phyloP scores from a whole-genome alignment of 2,329 filamentous ascomycete genomes.

The Sclerotinia sclerotiorum region DNA sequence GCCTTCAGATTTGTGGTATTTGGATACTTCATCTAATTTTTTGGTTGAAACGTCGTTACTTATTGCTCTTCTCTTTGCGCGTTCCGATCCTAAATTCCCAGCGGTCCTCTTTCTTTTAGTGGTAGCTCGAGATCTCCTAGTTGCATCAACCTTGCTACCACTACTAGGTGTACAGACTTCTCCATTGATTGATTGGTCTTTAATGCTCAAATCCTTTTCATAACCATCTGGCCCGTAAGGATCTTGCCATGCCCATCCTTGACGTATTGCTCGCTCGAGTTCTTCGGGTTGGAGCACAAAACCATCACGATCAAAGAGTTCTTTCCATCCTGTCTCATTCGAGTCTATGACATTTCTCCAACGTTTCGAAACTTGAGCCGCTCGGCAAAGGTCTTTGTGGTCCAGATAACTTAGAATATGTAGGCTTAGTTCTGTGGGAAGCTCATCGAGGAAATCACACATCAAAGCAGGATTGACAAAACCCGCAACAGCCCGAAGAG shows the following conservation, averaged over 20 bases:
- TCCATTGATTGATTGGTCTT: conserved; percentile 49
- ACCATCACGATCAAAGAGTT: conserved; percentile 81
- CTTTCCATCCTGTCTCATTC: conserved; percentile 95
- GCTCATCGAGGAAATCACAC: conserved; percentile 82
- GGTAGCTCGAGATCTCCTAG: conserved; percentile 33
- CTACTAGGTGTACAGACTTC: conserved; percentile 43
- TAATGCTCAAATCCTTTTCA: conserved; percentile 75
- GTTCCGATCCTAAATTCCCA: conserved; percentile 31
- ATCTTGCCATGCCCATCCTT: conserved; percentile 98
- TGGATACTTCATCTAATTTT: conserved; percentile 31
- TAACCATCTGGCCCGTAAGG: conserved; percentile 71
- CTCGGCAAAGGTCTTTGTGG: conserved; percentile 79
- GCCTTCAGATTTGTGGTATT: conserved; percentile 61
- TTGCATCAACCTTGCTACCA: conserved; percentile 24
- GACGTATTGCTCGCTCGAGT: conserved; percentile 77
- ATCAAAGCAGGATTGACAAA: conserved; percentile 92
- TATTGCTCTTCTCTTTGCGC: conserved; percentile 39
- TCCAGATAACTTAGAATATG: conserved; percentile 88
- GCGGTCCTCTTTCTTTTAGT: conserved; percentile 40
- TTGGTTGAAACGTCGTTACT: conserved; percentile 36
- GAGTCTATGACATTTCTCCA: conserved; percentile 90
- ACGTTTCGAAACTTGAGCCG: conserved; percentile 88
- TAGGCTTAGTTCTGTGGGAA: conserved; percentile 83
- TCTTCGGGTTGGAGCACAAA: conserved; percentile 78
- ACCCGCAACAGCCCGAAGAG: conserved; percentile 83